These are phyloP conservation scores for Macrolepiota dolichaula DNA, from an alignment of 768 basidiomycete species.

Conservation along the genomic window DNA sequence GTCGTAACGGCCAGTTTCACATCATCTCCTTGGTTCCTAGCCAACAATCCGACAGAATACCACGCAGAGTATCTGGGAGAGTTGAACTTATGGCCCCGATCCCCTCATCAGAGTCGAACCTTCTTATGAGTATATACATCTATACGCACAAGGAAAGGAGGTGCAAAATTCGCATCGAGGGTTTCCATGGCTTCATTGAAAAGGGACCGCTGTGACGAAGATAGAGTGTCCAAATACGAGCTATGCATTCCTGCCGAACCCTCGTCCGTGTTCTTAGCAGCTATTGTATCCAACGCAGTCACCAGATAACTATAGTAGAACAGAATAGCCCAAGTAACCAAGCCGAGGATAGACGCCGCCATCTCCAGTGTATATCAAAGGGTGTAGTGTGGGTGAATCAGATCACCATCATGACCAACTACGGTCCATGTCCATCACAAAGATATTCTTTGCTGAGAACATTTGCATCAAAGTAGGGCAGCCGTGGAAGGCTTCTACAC, in stretches of 20 bases:
- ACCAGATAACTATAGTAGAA: neutral
- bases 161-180: conserved; percentile 23
- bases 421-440: neutral
- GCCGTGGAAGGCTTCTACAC: neutral
- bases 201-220: conserved; percentile 18
- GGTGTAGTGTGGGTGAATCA: neutral
- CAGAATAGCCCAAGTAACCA: neutral
- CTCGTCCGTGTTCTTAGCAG: neutral
- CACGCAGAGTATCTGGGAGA: conserved; percentile 28
- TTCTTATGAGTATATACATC: neutral
- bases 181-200: conserved; percentile 23
- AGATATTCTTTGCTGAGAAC: neutral
- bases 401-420: neutral
- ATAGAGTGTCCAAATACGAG: conserved; percentile 20
- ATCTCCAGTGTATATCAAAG: neutral
- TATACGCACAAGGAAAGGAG: conserved; percentile 21
- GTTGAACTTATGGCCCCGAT: conserved; percentile 16
- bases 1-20: conserved; percentile 18
- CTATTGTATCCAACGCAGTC: neutral
- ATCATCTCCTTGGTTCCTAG: conserved; percentile 23
- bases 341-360: neutral
- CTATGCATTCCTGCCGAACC: neutral
- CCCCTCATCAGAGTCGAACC: neutral
- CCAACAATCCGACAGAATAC: conserved; percentile 26
- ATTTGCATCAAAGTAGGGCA: neutral